phyloP scores from a whole-genome alignment of 78 protist species.

The slime mould (Dictyostelium discoideum) region DNA sequence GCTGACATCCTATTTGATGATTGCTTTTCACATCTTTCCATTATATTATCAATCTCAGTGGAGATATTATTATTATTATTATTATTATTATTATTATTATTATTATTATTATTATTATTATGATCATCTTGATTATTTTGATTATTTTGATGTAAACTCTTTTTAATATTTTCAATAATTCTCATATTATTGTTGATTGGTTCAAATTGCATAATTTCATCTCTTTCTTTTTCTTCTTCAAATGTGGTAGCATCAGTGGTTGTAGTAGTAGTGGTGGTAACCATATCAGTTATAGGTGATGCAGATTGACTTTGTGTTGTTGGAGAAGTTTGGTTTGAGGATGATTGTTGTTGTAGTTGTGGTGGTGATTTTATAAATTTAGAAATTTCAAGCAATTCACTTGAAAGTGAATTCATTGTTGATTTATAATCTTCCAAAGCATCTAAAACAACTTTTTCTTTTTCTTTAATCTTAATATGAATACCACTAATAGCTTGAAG shows the following conservation, averaged over 20 bases:
- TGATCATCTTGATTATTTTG: neutral
- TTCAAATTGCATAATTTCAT: neutral
- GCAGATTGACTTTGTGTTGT: neutral
- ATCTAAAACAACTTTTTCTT: constrained; percentile 1
- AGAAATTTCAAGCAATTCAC: neutral
- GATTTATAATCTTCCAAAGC: constrained; percentile 13
- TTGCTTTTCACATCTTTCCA: neutral
- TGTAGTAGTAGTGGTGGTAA: neutral
- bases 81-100: constrained; percentile 3
- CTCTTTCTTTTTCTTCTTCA: neutral
- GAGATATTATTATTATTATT: neutral
- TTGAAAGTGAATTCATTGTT: neutral
- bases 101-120: neutral
- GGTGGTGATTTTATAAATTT: neutral
- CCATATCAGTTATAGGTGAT: neutral
- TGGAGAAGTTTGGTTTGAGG: neutral
- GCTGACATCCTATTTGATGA: neutral
- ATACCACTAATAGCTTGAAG: neutral
- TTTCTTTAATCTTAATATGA: constrained; percentile 11
- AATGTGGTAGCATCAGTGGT: neutral
- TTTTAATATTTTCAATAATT: neutral
- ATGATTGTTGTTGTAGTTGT: neutral
- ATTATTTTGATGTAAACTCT: neutral
- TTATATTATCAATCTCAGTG: neutral
- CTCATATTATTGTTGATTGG: neutral